phyloP scores from a whole-genome alignment of 352 stramenopile species.

The Pythium guiyangense region DNA sequence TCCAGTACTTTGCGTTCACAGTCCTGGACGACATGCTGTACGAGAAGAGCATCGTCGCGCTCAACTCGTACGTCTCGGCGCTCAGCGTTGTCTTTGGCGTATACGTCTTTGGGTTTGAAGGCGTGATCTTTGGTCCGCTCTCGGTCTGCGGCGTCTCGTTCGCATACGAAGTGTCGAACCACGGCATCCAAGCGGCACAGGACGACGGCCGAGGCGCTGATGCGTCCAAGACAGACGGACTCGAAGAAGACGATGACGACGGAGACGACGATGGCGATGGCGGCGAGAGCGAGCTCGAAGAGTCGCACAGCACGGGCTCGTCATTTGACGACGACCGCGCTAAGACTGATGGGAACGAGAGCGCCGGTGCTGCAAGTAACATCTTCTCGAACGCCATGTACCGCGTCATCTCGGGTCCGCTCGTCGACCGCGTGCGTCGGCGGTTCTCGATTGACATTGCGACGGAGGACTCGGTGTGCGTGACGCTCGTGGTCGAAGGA shows the following conservation, averaged over 20 bases:
- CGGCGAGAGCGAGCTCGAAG: conserved; percentile 43
- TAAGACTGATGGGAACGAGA: conserved; percentile 18
- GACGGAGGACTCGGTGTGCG: conserved; percentile 65
- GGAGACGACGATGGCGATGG: background rate
- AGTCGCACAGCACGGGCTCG: conserved; percentile 33
- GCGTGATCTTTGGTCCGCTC: conserved; percentile 81
- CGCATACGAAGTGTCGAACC: conserved; percentile 83
- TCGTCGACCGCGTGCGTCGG: conserved; percentile 72
- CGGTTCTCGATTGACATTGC: conserved; percentile 76
- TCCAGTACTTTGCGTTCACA: conserved; percentile 84
- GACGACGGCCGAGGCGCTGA: conserved; percentile 47
- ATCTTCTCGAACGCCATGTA: conserved; percentile 85
- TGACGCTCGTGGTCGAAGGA: conserved; percentile 66
- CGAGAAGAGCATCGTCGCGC: conserved; percentile 80
- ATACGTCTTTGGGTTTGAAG: conserved; percentile 87
- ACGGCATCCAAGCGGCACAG: conserved; percentile 82
- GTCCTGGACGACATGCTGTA: conserved; percentile 87
- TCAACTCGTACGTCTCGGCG: conserved; percentile 85
- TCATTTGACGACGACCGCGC: conserved; percentile 33
- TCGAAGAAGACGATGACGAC: conserved; percentile 18
- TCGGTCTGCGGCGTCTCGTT: conserved; percentile 82
- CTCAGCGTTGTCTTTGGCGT: conserved; percentile 84
- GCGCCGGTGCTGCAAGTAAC: conserved; percentile 36
- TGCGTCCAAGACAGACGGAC: conserved; percentile 21
- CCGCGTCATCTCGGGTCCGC: conserved; percentile 68